Base-by-base conservation (phyloP, 345 rosid genomes). In the Gossypium anomalum region DNA sequence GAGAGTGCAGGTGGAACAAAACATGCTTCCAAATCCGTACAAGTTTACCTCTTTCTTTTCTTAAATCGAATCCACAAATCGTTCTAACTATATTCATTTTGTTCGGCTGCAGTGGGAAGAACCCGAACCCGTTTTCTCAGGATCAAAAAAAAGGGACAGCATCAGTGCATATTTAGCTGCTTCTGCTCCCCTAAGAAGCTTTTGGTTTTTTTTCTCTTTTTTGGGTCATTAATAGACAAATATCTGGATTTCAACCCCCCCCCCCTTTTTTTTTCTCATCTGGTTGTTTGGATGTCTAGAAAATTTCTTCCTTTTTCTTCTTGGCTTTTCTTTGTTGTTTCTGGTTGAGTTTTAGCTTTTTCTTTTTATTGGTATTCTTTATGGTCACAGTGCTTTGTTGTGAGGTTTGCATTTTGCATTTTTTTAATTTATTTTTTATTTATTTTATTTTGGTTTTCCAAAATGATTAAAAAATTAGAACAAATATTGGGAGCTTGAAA, bases 141-240 rank as follows among this genome's bases (percentile, higher is more conserved):
- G 81, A 81, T 84, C 58, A 76, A 64, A 85, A 79, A 93, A 64
- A 83, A 79, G 95, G 95, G 97, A 88, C 89, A 88, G 91, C 81
- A 83, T 73, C 89, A 85, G 95, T 93, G 92, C 92, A 76, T 90
- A 88, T 89, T 85, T 84, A 86, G 93, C 94, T 89, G 93, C 89
- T 86, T 90, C 92, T 89, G 92, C 86, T 85, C 94, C 90, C 89
- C 29, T 19, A 73, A 85, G 85, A 83, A 86, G 82, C 79, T 74
- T 82, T 56, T 51, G 56, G 58, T 53, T 53, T 80, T 78, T 78
- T 76, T 49, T 75, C 4, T 20, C 41, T 34, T 34, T 34, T 34
- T 34, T 5, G 41, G 4, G 59, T 67, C 75, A 65, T 78, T 75
- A 79, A 70, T 75, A 56, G 58, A 76, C 75, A 74, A 71, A 77